Conservation (phyloP, 2,329 filamentous ascomycete species). For the Apiospora sp. region DNA sequence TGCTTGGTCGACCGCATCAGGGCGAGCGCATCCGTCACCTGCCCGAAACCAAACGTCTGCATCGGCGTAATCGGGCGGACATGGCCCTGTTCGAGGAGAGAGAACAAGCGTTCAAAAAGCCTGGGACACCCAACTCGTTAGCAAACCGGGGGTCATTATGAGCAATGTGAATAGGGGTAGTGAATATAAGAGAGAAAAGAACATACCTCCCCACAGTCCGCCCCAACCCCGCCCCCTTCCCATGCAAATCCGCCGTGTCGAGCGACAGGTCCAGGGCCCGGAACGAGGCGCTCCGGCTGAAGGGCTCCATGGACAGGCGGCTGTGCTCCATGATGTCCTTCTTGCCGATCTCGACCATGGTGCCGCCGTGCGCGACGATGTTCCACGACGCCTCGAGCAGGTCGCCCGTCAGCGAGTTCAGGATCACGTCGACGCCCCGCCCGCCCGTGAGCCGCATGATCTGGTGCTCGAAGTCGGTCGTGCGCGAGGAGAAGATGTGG, state of each 20-base stretch:
- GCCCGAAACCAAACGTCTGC: slow-evolving; percentile 33
- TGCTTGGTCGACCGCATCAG: slow-evolving; percentile 31
- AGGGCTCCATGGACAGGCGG: slow-evolving; percentile 8
- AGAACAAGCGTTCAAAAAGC: too few species aligned
- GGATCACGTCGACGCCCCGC: neutral
- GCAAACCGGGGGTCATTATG: neutral
- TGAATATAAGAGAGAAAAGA: neutral
- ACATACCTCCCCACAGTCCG: neutral
- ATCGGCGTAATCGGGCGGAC: slow-evolving; percentile 16
- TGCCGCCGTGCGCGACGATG: neutral
- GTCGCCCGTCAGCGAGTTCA: slow-evolving; percentile 45
- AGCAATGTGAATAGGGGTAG: neutral
- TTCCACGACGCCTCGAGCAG: slow-evolving; percentile 28
- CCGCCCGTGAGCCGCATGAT: neutral
- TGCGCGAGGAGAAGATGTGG: neutral
- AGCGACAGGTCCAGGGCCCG: neutral
- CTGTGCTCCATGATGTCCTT: neutral
- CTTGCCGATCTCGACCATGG: slow-evolving; percentile 5
- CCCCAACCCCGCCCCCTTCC: too few species aligned
- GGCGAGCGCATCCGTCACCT: slow-evolving; percentile 36
- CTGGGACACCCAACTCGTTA: neutral
- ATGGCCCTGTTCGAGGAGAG: neutral
- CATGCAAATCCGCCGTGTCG: neutral
- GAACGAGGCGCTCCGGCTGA: slow-evolving; percentile 11
- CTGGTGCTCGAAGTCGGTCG: neutral